Conservation (phyloP, 1,284 basidiomycete genomes). For the Neonothopanus nambi region DNA sequence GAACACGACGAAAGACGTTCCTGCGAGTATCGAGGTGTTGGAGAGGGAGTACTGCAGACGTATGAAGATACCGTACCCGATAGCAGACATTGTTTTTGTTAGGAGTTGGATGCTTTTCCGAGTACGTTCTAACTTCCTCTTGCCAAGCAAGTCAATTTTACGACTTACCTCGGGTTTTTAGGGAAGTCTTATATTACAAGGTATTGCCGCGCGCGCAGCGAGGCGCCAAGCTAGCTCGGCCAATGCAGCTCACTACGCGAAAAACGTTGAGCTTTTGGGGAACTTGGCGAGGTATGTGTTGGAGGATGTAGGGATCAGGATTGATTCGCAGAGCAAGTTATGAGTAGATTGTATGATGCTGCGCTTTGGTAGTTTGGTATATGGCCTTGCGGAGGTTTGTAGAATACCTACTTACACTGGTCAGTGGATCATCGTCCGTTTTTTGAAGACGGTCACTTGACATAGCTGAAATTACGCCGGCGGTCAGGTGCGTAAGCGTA, state of each 20-base stretch:
- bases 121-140: slow-evolving; percentile 41
- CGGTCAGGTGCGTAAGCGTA: no score
- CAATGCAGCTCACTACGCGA: slow-evolving; percentile 56
- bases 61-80: slow-evolving; percentile 66
- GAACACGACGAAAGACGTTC: slow-evolving; percentile 54
- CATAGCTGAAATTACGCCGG: no score
- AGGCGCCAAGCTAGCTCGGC: slow-evolving; percentile 87
- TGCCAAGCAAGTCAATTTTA: no score
- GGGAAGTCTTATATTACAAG: slow-evolving; percentile 88
- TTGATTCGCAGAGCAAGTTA: no score
- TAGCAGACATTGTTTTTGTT: slow-evolving; percentile 74
- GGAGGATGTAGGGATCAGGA: slow-evolving; percentile 35
- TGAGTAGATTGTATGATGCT: no score
- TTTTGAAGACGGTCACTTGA: no score
- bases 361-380: no score
- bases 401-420: no score
- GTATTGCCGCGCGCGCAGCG: slow-evolving; percentile 88
- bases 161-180: no score
- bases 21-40: slow-evolving; percentile 72
- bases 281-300: slow-evolving; percentile 60
- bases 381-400: no score
- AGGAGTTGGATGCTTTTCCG: slow-evolving; percentile 89
- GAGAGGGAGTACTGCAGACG: slow-evolving; percentile 75
- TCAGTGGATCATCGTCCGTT: no score
- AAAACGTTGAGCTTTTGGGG: slow-evolving; percentile 67